phyloP scores from a whole-genome alignment of 2,329 filamentous ascomycete genomes.

The Monascus ruber region DNA sequence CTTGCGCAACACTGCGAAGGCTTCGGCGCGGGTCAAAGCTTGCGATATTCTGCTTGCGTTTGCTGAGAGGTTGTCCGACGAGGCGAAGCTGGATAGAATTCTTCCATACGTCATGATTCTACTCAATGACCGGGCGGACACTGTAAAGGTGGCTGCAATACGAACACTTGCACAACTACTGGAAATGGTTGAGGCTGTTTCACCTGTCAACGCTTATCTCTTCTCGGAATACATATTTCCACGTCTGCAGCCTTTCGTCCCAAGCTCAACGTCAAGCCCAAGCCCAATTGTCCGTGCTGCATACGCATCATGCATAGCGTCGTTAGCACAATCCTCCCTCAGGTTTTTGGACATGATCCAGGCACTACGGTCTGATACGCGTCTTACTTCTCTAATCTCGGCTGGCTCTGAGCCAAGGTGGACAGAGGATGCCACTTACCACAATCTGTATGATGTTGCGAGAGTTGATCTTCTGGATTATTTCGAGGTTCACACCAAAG shows the following conservation, averaged over 20 bases:
- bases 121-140: conserved; percentile 68
- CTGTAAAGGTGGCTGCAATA: conserved; percentile 75
- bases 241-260: conserved; percentile 46
- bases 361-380: conserved; percentile 71
- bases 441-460: conserved; percentile 79
- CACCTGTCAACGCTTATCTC: conserved; percentile 57
- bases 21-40: conserved; percentile 75
- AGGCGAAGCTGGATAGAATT: conserved; percentile 88
- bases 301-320: conserved; percentile 86
- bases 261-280: conserved; percentile 42
- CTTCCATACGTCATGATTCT: conserved; percentile 80
- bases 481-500: conserved; percentile 81
- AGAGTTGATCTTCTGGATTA: conserved; percentile 68
- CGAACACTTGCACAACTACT: conserved; percentile 80
- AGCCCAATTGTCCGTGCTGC: conserved; percentile 70
- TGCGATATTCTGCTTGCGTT: conserved; percentile 90
- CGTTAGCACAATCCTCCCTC: conserved; percentile 72
- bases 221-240: conserved; percentile 57
- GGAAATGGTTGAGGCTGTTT: conserved; percentile 78
- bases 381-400: conserved; percentile 64
- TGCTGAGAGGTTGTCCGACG: conserved; percentile 80
- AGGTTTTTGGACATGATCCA: conserved; percentile 85
- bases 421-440: conserved; percentile 57
- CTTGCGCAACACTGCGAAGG: conserved; percentile 67
- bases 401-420: conserved; percentile 62